Conservation (phyloP, 306 rosid species). For the Trifolium repens region DNA sequence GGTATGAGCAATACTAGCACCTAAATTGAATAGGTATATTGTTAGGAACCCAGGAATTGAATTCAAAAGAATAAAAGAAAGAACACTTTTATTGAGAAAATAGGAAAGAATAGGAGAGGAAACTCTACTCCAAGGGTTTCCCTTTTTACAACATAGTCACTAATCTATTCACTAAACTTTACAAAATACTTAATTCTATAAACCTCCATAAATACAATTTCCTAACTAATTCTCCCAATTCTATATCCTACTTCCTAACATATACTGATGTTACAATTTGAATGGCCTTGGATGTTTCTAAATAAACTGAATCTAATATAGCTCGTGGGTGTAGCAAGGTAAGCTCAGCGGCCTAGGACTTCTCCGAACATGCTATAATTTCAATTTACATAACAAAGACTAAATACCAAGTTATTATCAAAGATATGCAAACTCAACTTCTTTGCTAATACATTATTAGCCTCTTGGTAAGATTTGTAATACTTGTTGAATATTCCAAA, state of each 20-base stretch:
- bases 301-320: constrained; percentile 9
- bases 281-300: not conserved
- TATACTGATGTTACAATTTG: constrained; percentile 16
- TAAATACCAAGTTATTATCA: constrained; percentile 21
- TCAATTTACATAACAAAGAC: constrained; percentile 17
- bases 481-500: constrained; percentile 29
- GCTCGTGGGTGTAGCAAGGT: constrained; percentile 24
- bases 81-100: too few relatives aligned
- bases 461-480: constrained; percentile 19
- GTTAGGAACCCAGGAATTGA: too few relatives aligned
- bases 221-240: too few relatives aligned
- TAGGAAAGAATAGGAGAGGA: too few relatives aligned
- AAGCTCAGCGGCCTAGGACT: constrained; percentile 2
- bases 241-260: too few relatives aligned
- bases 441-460: constrained; percentile 20
- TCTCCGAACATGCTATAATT: constrained; percentile 20
- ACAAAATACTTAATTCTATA: too few relatives aligned
- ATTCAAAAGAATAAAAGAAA: too few relatives aligned
- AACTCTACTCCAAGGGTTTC: too few relatives aligned
- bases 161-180: too few relatives aligned
- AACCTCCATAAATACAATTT: too few relatives aligned
- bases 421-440: constrained; percentile 34
- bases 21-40: constrained; percentile 47
- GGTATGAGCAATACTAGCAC: constrained; percentile 60
- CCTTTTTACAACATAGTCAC: too few relatives aligned